Conservation (phyloP, 192 early-diverging fungal species). For the Entophlyctis helioformis region DNA sequence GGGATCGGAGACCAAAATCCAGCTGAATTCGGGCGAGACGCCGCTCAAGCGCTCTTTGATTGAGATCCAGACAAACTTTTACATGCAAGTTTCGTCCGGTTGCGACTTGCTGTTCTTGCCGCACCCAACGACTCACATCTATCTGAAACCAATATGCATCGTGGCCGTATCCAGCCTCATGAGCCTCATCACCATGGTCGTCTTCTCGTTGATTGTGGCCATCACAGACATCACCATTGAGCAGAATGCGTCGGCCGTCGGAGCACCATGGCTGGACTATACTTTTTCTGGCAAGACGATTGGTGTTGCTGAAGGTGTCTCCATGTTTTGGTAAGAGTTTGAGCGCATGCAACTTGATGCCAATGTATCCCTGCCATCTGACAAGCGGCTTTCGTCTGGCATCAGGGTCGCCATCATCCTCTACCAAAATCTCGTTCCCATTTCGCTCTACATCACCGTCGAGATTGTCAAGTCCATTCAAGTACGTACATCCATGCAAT, state of each 20-base stretch:
- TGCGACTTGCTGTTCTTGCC: constrained; percentile 1
- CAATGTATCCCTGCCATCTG: too few species aligned
- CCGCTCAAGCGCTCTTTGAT: constrained; percentile 82
- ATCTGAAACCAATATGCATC: constrained; percentile 9
- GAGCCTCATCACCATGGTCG: constrained; percentile 56
- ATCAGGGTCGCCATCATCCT: constrained; percentile 73
- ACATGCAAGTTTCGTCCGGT: constrained; percentile 15
- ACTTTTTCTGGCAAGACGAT: too few species aligned
- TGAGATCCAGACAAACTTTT: constrained; percentile 74
- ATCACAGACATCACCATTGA: too few species aligned
- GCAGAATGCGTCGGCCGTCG: too few species aligned
- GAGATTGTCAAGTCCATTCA: constrained; percentile 86
- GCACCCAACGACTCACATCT: constrained; percentile 40
- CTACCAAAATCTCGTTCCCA: constrained; percentile 93
- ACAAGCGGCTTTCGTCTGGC: too few species aligned
- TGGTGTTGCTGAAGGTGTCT: too few species aligned
- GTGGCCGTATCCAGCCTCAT: constrained; percentile 64
- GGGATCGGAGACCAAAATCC: constrained; percentile 84
- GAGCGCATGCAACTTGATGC: too few species aligned
- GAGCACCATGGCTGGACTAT: too few species aligned
- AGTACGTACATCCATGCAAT: constrained; percentile 19
- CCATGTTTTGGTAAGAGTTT: too few species aligned
- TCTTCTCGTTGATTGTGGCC: constrained; percentile 17
- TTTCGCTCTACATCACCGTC: constrained; percentile 86
- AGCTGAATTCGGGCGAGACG: constrained; percentile 79